phyloP scores from a whole-genome alignment of 1,139 yeast genomes.

The Geotrichum carabidarum region DNA sequence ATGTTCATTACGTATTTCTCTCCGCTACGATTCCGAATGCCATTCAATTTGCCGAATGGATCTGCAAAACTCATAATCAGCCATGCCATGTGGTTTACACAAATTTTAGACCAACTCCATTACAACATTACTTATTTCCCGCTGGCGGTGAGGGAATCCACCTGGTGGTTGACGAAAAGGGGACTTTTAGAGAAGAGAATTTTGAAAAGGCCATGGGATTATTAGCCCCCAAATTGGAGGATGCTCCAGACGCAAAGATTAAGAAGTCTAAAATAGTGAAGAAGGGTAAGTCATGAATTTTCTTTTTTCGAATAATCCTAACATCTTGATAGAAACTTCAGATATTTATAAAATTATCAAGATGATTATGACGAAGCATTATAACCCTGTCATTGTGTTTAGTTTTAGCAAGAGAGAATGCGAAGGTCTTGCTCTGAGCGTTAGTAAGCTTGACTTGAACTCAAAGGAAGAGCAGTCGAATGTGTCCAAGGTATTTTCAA shows the following conservation, averaged over 20 bases:
- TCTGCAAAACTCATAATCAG: constrained; percentile 87
- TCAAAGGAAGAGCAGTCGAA: constrained; percentile 88
- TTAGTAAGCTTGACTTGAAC: constrained; percentile 92
- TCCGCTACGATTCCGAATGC: constrained; percentile 99
- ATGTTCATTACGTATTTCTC: constrained; percentile 77
- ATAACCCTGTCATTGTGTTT: constrained; percentile 96
- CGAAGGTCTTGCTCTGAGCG: constrained; percentile 85
- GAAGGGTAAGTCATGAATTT: constrained; percentile 38
- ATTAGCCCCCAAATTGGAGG: constrained; percentile 73
- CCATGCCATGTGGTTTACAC: constrained; percentile 99
- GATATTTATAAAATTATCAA: constrained; percentile 96
- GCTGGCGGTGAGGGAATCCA: constrained; percentile 97
- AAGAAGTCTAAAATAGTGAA: constrained; percentile 85
- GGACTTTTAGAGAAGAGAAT: constrained; percentile 91
- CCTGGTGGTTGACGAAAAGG: constrained; percentile 94
- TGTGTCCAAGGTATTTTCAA: constrained; percentile 77
- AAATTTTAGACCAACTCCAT: constrained; percentile 96
- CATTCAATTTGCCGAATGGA: constrained; percentile 98
- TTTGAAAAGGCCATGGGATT: constrained; percentile 98
- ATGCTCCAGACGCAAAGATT: constrained; percentile 61
- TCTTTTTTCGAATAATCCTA: background rate
- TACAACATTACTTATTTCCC: constrained; percentile 94
- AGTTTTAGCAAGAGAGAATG: constrained; percentile 96
- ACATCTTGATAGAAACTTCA: constrained; percentile 32
- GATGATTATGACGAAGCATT: constrained; percentile 93